Evolutionary conservation across 1,139 yeast species (phyloP), one percentile per base, ranked within the genome.

Genomic region (Yamadazyma taylorii): DNA sequence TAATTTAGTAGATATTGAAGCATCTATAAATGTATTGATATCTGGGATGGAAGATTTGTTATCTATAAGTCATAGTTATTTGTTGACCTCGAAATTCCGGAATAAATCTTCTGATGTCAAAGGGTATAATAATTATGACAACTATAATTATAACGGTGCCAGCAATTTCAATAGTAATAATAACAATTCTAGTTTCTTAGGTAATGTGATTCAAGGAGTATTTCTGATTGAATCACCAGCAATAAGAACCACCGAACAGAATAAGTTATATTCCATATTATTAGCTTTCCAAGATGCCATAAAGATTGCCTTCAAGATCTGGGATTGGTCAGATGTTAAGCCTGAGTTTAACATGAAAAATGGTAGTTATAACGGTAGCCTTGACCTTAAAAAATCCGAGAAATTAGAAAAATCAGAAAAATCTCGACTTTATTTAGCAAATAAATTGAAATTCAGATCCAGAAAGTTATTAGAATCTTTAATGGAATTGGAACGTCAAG

Each of bases 151-250:
- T n/a, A 16, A 8, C 12, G 16, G 16, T 27, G 5, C 21, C 5
- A 21, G 30, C 3, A 27, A 27, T 11, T 39, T 41, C 24, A 35
- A 37, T 15, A 35, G 25, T 11, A 38, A 43, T n/a, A 46, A 45
- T 10, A 74, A 69, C 11, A 75, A 73, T 17, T 53, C 73, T 2
- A 41, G 50, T 5, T 84, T 85, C 53, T 75, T 85, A 45, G 88
- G 88, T 0, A 79, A 78, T 41, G 90, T 86, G 10, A 83, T 85
- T 34, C 89, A 86, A 46, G 96, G 96, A 3, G 96, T 89, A 0
- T 87, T 90, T 53, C 85, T 81, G 41, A 78, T 85, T 9, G 97
- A 89, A 47, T 72, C 86, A 0, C 85, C 89, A 0, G 69, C 73
- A 5, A 73, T 74, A 5, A 66, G 79, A 34, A 66, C 78, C 2